Conservation (phyloP, 805 yeast species). For the Lachancea fermentati region DNA sequence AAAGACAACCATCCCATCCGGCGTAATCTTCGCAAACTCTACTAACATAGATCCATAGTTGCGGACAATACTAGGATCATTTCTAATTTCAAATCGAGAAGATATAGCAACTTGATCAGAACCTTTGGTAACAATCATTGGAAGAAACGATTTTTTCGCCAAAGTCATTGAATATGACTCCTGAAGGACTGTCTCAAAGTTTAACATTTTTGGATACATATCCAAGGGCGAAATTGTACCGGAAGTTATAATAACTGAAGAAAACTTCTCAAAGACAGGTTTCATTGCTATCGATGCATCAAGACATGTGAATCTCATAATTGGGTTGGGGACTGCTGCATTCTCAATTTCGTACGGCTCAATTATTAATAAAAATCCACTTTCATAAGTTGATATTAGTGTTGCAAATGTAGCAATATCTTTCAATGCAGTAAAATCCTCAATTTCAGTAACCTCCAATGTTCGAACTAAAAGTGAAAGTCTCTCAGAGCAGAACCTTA, state of each 20-base stretch:
- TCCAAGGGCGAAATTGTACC: conserved; percentile 98
- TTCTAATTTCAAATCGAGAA: conserved; percentile 92
- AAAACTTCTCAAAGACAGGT: conserved; percentile 90
- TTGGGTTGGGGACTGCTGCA: conserved; percentile 95
- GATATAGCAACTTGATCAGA: conserved; percentile 97
- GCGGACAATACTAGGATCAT: conserved; percentile 96
- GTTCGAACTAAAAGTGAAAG: conserved; percentile 84
- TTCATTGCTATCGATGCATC: conserved; percentile 98
- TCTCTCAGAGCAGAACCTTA: conserved; percentile 88
- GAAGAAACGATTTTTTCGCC: conserved; percentile 86
- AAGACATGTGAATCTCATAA: conserved; percentile 84
- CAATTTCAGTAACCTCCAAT: conserved; percentile 78
- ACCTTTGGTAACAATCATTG: conserved; percentile 94
- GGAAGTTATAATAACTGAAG: conserved; percentile 89
- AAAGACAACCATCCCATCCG: conserved; percentile 97
- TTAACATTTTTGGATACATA: conserved; percentile 96
- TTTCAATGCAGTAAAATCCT: conserved; percentile 86
- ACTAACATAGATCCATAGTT: conserved; percentile 90
- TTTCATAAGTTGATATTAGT: conserved; percentile 87
- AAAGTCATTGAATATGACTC: conserved; percentile 95
- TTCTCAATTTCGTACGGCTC: conserved; percentile 96
- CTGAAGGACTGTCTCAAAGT: conserved; percentile 88
- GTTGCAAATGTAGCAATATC: conserved; percentile 98
- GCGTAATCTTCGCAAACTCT: conserved; percentile 91
- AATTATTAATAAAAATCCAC: conserved; percentile 83